Conservation (phyloP, 169 alveolate species). For the Babesia divergens region DNA sequence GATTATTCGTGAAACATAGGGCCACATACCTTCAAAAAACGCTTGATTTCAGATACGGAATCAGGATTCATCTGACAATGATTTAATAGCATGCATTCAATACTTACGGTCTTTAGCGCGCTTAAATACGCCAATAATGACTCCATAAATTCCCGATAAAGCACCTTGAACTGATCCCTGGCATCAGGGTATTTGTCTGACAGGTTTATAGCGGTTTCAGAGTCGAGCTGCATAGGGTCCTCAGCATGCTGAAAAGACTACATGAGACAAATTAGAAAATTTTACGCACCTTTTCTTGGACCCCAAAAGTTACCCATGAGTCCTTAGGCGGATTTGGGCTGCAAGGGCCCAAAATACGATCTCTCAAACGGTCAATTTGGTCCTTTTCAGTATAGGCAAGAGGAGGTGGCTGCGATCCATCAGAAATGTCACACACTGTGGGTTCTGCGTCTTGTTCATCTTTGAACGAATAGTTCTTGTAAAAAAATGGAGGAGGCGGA, state of each 20-base stretch:
- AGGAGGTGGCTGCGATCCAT: background rate
- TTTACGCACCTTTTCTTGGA: constrained; percentile 37
- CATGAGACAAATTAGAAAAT: background rate
- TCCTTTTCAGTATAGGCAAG: background rate
- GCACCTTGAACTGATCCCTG: constrained; percentile 57
- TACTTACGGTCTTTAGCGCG: constrained; percentile 35
- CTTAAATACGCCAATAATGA: constrained; percentile 46
- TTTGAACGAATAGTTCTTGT: constrained; percentile 56
- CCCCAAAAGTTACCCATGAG: constrained; percentile 66
- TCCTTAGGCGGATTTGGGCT: constrained; percentile 69
- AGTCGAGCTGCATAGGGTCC: constrained; percentile 59
- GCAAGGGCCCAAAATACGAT: constrained; percentile 24
- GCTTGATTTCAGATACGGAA: constrained; percentile 54
- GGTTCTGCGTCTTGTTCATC: background rate
- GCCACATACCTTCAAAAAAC: constrained; percentile 48
- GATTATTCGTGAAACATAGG: constrained; percentile 36
- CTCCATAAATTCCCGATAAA: constrained; percentile 67
- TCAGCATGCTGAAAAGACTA: background rate
- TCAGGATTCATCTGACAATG: constrained; percentile 46
- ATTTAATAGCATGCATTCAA: background rate
- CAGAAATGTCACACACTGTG: background rate
- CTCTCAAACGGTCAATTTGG: background rate
- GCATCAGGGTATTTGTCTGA: constrained; percentile 41
- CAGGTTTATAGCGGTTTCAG: constrained; percentile 63
- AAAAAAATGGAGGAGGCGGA: constrained; percentile 77